These are phyloP conservation scores for Rhizopus arrhizus DNA, from an alignment of 371 early-diverging fungal genomes.

Conservation along the genomic window DNA sequence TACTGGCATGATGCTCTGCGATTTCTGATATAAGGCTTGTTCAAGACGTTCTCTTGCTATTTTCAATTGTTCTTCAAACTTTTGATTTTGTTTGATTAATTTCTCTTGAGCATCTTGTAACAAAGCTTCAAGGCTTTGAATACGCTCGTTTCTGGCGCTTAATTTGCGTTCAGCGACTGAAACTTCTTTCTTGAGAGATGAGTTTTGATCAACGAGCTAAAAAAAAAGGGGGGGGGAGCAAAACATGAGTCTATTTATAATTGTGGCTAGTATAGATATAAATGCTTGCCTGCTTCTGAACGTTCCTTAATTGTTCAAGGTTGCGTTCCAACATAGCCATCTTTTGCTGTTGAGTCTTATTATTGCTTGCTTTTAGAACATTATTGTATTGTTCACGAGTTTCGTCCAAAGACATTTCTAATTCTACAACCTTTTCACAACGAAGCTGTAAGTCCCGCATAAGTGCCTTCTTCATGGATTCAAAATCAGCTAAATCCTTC, in stretches of 20 bases:
- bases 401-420: constrained; percentile 93
- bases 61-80: constrained; percentile 80
- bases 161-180: constrained; percentile 91
- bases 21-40: constrained; percentile 64
- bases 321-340: constrained; percentile 95
- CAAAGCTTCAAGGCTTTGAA: constrained; percentile 82
- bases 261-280: constrained; percentile 28
- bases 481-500: constrained; percentile 91
- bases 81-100: constrained; percentile 78
- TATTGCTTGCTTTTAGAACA: constrained; percentile 79
- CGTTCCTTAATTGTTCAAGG: constrained; percentile 90
- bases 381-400: constrained; percentile 88
- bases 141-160: constrained; percentile 89
- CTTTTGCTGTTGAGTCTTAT: constrained; percentile 88
- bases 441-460: constrained; percentile 95
- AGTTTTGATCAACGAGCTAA: constrained; percentile 91
- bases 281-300: constrained; percentile 86
- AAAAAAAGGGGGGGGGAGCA: background rate
- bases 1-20: constrained; percentile 55
- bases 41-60: constrained; percentile 76
- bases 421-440: constrained; percentile 93
- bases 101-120: constrained; percentile 80
- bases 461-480: constrained; percentile 93
- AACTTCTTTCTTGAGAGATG: constrained; percentile 89
- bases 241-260: constrained; percentile 37